These are phyloP conservation scores for Phytophthora lateralis DNA, from an alignment of 352 stramenopile species.

Conservation along the genomic window DNA sequence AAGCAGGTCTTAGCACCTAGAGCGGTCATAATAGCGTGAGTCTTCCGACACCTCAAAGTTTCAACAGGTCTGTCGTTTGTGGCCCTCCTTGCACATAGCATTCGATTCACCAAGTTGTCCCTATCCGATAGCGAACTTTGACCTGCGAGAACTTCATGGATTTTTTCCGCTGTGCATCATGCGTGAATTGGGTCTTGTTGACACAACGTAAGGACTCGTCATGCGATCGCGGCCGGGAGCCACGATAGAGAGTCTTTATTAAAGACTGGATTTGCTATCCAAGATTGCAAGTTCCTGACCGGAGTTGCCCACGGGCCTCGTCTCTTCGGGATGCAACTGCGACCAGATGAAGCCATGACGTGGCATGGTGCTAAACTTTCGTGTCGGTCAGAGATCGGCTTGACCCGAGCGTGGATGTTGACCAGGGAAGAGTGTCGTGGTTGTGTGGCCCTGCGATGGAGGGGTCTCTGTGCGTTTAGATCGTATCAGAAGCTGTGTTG, in stretches of 20 bases:
- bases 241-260: too few species aligned
- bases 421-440: conserved; percentile 7
- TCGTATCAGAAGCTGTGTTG: conserved; percentile 10
- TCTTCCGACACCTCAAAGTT: background rate
- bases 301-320: conserved; percentile 9
- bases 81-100: conserved; percentile 1
- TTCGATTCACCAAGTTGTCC: background rate
- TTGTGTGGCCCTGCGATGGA: background rate
- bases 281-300: conserved; percentile 4
- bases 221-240: background rate
- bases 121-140: too few species aligned
- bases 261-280: too few species aligned
- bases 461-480: conserved; percentile 10
- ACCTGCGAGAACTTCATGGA: conserved; percentile 1
- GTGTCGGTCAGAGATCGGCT: conserved; percentile 15
- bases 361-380: conserved; percentile 29
- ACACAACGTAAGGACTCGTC: conserved; percentile 23
- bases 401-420: conserved; percentile 6
- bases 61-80: conserved; percentile 1
- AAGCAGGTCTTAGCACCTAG: background rate
- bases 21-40: background rate
- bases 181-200: background rate
- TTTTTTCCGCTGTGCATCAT: conserved; percentile 3
- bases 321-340: conserved; percentile 31
- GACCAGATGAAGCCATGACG: conserved; percentile 20